Evolutionary conservation across 352 stramenopile genomes (phyloP), one percentile per base, ranked within the genome.

Genomic region (Globisporangium spinosum): DNA sequence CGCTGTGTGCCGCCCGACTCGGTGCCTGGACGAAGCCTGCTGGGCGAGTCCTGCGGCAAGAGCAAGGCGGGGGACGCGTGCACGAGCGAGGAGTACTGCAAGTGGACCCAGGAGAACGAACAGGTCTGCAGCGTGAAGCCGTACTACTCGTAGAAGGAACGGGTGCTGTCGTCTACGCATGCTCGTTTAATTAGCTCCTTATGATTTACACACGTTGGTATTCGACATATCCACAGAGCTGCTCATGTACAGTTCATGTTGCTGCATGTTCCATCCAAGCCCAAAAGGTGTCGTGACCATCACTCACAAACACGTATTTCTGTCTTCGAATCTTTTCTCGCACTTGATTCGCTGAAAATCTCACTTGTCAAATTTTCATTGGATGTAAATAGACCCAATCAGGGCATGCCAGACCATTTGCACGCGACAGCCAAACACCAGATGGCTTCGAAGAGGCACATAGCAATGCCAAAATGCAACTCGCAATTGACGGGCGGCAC

Each of bases 111-210:
- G 58, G 43, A 55, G 12, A 76, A 72, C 47, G 72, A 70, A 20
- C 65, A 72, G 23, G 54, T 75, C 23, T 86, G 78, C 40, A 71
- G 76, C 23, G 65, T 70, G 55, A 86, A 81, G 70, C 76, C 78
- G n/a, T 83, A 80, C 53, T 79, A 63, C 60, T 65, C 58, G 51
- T 81, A 59, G 13, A 51, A 22, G 43, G 15, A 20, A 17, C 6
- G 17, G 6, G 9, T 20, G 43, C 17, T 17, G 2, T 29, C 7
- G 27, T 55, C 1, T 56, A 10, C 23, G 22, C 10, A 8, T 12
- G n/a, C 9, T 34, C n/a, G 22, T n/a, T 57, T 58, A 22, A 35
- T n/a, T 12, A 15, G 0, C 5, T 10, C 17, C 17, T 51, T 51
- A 3, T 22, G 43, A 51, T 51, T 17, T 17, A 51, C 6, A 9